Base-by-base conservation (phyloP, 352 stramenopile genomes). In the Achlya hypogyna region DNA sequence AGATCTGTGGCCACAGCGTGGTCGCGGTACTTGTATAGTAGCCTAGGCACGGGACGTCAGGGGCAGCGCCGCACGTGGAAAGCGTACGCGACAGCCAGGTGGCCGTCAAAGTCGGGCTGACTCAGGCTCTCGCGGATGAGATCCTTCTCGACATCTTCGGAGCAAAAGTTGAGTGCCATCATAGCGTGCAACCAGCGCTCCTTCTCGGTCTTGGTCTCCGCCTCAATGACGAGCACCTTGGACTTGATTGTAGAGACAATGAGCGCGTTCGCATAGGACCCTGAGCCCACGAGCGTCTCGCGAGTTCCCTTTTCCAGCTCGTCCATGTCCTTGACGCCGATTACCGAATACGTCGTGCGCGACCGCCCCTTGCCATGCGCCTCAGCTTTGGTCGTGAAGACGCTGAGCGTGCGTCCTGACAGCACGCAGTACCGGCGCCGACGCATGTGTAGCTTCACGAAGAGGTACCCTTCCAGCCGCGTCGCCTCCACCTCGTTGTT, bases 151-250 rank as follows among this genome's bases (percentile, higher is more conserved):
- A 74, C 82, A 0, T 79, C 59, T 16, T 62, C 65, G 8, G 75
- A 83, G 18, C 71, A 74, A 53, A 85, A 79, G 51, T 89, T 85
- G 23, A 93, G 74, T 32, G 74, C 83, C 25, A 71, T 84, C 71
- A 90, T 77, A 1, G 82, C 81, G 32, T 93, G 79, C 27, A 91
- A 53, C 84, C 84, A 93, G 1, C 84, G 78, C 58, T 88, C 72
- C 68, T 93, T 89, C 42, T 93, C 84, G 2, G 75, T 87, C 5
- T 74, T 73, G 0, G 82, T 91, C 23, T 89, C 84, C 1, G 84
- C 80, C 71, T 92, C 82, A 12, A 83, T 70, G 9, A 79, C 74
- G 16, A 89, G 71, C 14, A 89, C 63, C 60, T 90, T 90, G 14
- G 82, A 89, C 68, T 89, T 90, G 18, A 79, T 69, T 8, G 82